These are phyloP conservation scores for Sporormia fimetaria DNA, from an alignment of 495 filamentous ascomycete genomes.

Conservation along the genomic window DNA sequence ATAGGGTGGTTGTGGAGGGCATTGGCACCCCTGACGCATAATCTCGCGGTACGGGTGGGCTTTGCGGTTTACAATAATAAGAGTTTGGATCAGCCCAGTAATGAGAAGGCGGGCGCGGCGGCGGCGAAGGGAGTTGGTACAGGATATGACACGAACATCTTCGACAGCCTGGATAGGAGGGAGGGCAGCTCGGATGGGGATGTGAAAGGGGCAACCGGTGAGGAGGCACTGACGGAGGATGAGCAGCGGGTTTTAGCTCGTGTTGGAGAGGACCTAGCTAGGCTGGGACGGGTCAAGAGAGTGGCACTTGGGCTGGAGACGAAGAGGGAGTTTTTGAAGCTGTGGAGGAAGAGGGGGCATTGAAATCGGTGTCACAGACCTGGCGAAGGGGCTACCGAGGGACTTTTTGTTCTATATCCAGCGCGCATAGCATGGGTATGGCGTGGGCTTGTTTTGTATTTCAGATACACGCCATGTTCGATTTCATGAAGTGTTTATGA, in stretches of 20 bases:
- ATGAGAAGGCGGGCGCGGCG: conserved; percentile 3
- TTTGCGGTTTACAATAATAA: conserved; percentile 48
- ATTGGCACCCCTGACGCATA: conserved; percentile 75
- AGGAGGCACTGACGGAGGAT: conserved; percentile 32
- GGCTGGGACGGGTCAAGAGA: conserved; percentile 80
- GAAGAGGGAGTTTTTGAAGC: conserved; percentile 68
- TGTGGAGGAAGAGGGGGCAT: conserved; percentile 38
- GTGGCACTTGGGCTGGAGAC: conserved; percentile 72
- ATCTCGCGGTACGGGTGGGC: conserved; percentile 79
- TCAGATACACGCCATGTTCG: too few species aligned
- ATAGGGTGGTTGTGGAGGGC: conserved; percentile 69
- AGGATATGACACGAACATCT: conserved; percentile 40
- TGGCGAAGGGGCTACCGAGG: too few species aligned
- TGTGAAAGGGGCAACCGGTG: conserved; percentile 28
- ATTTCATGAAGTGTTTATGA: too few species aligned
- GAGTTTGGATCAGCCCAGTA: conserved; percentile 33
- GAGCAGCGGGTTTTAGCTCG: conserved; percentile 50
- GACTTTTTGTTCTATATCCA: too few species aligned
- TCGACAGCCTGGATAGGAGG: conserved; percentile 35
- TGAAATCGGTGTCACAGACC: too few species aligned
- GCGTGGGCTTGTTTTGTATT: too few species aligned
- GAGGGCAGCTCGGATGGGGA: conserved; percentile 4
- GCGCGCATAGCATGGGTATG: too few species aligned
- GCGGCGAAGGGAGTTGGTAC: conserved; percentile 25
- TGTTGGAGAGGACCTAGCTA: conserved; percentile 75